phyloP scores from a whole-genome alignment of 345 rosid species.

The Xanthoceras sorbifolium region DNA sequence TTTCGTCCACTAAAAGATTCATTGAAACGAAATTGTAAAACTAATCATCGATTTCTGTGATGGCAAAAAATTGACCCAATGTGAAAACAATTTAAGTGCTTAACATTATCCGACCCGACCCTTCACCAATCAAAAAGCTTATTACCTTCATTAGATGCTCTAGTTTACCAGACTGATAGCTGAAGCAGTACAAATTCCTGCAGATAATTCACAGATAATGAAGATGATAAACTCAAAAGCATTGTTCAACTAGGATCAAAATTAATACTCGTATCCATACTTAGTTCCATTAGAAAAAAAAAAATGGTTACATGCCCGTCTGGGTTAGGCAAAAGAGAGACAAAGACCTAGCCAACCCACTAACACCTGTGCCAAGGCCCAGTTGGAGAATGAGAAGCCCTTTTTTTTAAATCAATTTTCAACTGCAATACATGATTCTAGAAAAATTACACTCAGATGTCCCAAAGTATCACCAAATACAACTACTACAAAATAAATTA shows the following conservation, averaged over 20 bases:
- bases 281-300: neutral
- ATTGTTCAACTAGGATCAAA: neutral
- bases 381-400: neutral
- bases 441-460: slow-evolving; percentile 9
- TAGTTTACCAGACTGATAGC: slow-evolving; percentile 85
- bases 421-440: neutral
- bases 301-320: neutral
- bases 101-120: neutral
- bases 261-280: neutral
- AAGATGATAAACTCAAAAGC: slow-evolving; percentile 2
- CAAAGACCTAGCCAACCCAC: neutral
- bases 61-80: neutral
- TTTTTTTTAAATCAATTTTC: neutral
- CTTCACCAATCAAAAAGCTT: slow-evolving; percentile 17
- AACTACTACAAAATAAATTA: neutral
- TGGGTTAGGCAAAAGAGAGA: slow-evolving; percentile 7
- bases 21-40: neutral
- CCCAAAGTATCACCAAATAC: neutral
- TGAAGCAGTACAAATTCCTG: slow-evolving; percentile 95
- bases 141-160: slow-evolving; percentile 98
- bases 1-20: neutral
- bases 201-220: slow-evolving; percentile 21
- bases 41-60: neutral
- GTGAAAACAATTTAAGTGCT: neutral
- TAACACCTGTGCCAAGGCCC: neutral